Conservation (phyloP, 1,139 yeast species). For the Candida frijolesensis region DNA sequence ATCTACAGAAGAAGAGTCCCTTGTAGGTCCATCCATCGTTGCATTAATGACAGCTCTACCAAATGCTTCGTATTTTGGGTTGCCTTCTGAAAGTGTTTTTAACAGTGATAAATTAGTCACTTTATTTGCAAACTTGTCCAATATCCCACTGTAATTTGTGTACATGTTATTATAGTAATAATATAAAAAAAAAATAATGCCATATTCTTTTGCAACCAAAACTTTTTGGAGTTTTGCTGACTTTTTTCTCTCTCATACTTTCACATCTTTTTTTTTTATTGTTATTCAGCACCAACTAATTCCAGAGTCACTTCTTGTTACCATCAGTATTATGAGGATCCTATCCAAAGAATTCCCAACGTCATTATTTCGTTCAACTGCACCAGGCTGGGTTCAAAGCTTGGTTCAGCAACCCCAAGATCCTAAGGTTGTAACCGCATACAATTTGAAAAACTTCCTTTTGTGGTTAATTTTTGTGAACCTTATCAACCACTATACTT, state of each 20-base stretch:
- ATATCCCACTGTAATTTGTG: slow-evolving; percentile 23
- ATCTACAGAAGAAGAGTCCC: slow-evolving; percentile 23
- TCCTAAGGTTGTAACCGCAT: slow-evolving; percentile 2
- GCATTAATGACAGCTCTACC: slow-evolving; percentile 58
- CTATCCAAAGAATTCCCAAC: slow-evolving; percentile 11
- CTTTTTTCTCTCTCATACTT: background rate
- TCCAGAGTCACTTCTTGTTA: background rate
- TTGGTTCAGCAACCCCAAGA: slow-evolving; percentile 1
- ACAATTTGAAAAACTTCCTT: slow-evolving; percentile 11
- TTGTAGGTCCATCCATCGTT: slow-evolving; percentile 55
- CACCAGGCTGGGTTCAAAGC: slow-evolving; percentile 10
- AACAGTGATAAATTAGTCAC: slow-evolving; percentile 45
- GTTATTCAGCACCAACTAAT: background rate
- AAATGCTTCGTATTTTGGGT: slow-evolving; percentile 48
- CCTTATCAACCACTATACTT: slow-evolving; percentile 10
- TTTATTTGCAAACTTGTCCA: slow-evolving; percentile 38
- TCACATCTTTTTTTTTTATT: background rate
- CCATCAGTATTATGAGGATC: slow-evolving; percentile 6
- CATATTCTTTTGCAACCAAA: slow-evolving; percentile 2
- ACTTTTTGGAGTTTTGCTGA: too few species aligned
- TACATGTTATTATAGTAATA: background rate
- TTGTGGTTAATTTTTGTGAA: slow-evolving; percentile 13
- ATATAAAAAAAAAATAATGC: background rate
- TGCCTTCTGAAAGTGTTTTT: slow-evolving; percentile 41
- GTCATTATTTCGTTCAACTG: slow-evolving; percentile 9